These are phyloP conservation scores for Flueggea neowawraea DNA, from an alignment of 441 rosid species.

Conservation along the genomic window DNA sequence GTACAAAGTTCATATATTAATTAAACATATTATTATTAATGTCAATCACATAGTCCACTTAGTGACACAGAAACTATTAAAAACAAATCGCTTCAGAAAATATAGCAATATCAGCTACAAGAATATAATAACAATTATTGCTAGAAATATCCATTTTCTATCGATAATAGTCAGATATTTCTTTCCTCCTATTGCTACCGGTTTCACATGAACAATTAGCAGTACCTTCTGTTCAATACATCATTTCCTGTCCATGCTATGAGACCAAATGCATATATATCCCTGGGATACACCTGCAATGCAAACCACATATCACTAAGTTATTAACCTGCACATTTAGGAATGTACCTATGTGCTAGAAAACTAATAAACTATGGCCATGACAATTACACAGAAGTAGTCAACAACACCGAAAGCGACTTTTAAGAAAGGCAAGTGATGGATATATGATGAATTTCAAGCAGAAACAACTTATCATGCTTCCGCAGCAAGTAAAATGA, in stretches of 20 bases:
- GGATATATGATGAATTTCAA: too few relatives aligned
- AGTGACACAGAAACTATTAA: too few relatives aligned
- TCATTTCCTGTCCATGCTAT: conserved; percentile 97
- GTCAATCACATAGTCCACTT: too few relatives aligned
- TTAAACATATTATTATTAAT: too few relatives aligned
- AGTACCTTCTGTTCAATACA: conserved; percentile 78
- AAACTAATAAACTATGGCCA: too few relatives aligned
- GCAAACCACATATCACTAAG: conserved; percentile 4
- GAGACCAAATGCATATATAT: conserved; percentile 84
- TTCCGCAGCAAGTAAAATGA: background rate
- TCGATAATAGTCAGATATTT: background rate
- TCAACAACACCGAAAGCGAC: too few relatives aligned
- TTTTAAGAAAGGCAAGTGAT: too few relatives aligned
- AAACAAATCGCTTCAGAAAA: too few relatives aligned
- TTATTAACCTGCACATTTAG: background rate
- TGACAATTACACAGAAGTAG: too few relatives aligned
- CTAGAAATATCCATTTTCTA: background rate
- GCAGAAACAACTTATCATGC: background rate
- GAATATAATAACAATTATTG: background rate
- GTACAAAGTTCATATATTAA: too few relatives aligned
- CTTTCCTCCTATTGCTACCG: background rate
- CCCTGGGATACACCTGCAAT: conserved; percentile 83
- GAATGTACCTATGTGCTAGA: background rate
- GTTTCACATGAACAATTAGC: too few relatives aligned
- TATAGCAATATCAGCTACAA: too few relatives aligned